Evolutionary conservation across 257 asterid genomes (phyloP).

Genomic region (Misopates orontium): DNA sequence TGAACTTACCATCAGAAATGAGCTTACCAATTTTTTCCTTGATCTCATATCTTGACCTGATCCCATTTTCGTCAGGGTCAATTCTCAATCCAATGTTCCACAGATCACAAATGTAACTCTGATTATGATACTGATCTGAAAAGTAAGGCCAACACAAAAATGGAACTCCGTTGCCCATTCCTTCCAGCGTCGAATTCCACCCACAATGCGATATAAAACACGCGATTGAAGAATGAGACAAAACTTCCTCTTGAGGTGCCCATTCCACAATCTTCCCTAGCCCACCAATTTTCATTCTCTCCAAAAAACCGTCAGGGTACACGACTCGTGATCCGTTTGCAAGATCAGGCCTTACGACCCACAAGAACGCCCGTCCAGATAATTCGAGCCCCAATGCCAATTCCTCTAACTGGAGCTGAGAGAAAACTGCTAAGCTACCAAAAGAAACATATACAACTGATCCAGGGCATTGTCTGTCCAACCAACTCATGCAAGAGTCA

Average conservation of each 20-base stretch:
- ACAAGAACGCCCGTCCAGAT: slow-evolving; percentile 41
- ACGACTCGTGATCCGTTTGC: slow-evolving; percentile 29
- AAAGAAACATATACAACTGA: slow-evolving; percentile 51
- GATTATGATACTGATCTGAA: slow-evolving; percentile 39
- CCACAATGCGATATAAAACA: slow-evolving; percentile 51
- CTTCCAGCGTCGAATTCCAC: slow-evolving; percentile 47
- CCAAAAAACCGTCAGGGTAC: slow-evolving; percentile 40
- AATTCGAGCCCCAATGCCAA: slow-evolving; percentile 49
- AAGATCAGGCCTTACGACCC: slow-evolving; percentile 42
- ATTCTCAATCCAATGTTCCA: slow-evolving; percentile 46
- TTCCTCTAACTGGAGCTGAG: slow-evolving; percentile 42
- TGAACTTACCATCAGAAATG: slow-evolving; percentile 25
- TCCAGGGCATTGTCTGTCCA: slow-evolving; percentile 26
- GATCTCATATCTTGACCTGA: slow-evolving; percentile 39
- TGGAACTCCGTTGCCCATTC: slow-evolving; percentile 35
- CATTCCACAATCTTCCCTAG: slow-evolving; percentile 42
- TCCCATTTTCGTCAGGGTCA: slow-evolving; percentile 34
- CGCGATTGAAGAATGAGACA: slow-evolving; percentile 36
- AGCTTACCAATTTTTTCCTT: slow-evolving; percentile 30
- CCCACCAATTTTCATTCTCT: slow-evolving; percentile 27
- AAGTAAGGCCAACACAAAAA: slow-evolving; percentile 51
- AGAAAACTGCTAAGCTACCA: slow-evolving; percentile 41
- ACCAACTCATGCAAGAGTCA: slow-evolving; percentile 38
- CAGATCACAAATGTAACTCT: slow-evolving; percentile 37
- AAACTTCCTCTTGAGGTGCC: slow-evolving; percentile 47